Evolutionary conservation across 2,329 filamentous ascomycete species (phyloP), one percentile per base, ranked within the genome.

Genomic region (Alternaria panax): DNA sequence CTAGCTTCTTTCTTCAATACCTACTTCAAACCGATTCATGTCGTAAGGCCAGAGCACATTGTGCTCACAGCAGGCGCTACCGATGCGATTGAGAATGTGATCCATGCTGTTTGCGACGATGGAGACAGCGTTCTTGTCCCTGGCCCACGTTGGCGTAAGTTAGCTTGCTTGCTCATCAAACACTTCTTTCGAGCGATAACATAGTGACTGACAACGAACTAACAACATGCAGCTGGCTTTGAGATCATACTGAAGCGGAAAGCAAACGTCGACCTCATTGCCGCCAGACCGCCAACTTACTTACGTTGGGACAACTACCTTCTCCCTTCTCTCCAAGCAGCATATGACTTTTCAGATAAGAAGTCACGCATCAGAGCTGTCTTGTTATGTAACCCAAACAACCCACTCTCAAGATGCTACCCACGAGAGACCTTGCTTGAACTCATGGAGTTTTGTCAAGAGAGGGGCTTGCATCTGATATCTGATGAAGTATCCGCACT

Each of bases 361-460:
- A 67, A 63, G 28, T 67, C 68, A 5, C 67, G 66, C 14, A 76
- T 76, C 61, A 74, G 73, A 52, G 72, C 71, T 8, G 71, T 75
- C 1, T 27, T 75, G 6, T 36, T 75, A 2, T 70, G 66, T 46
- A 76, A 76, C 22, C 72, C 72, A 0, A 67, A 73, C 24, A 74
- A 72, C 27, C 72, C 72, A 0, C 58, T 72, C 2, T 67, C 68
- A 0, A 60, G 64, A 57, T 74, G 73, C 42, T 75, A 75, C 22
- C 65, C 66, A 1, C 68, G 63, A 34, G 62, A 67, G 24, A 64
- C 65, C 0, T 36, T 76, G 4, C 63, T 74, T 2, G 73, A 74
- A 24, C 66, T 72, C 40, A 67, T 75, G 68, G 72, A 75, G 28
- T 75, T 75, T 30, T 76, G 73, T 34, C 72, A 75, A 40, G 71